Evolutionary conservation across 2,329 filamentous ascomycete species (phyloP).

Genomic region (Venturia effusa): DNA sequence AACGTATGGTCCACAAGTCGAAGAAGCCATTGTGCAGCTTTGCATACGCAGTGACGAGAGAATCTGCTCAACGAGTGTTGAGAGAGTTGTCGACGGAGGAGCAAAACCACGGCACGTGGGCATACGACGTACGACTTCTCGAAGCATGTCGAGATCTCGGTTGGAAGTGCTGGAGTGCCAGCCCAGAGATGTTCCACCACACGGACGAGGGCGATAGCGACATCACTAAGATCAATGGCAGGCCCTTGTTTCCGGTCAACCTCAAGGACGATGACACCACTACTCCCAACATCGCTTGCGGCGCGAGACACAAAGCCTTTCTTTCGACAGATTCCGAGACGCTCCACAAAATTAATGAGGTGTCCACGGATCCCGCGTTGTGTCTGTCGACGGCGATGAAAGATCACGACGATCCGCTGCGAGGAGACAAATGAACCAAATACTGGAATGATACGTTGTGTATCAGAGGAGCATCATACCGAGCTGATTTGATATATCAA

Average conservation of each 20-base stretch:
- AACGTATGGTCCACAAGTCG: conserved; percentile 24
- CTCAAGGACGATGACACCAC: conserved; percentile 4
- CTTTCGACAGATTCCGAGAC: conserved; percentile 17
- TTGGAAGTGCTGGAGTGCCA: conserved; percentile 25
- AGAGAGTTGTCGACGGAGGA: conserved; percentile 19
- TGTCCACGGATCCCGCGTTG: conserved; percentile 18
- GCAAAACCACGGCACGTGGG: conserved; percentile 29
- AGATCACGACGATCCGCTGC: background rate
- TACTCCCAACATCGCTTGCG: conserved; percentile 24
- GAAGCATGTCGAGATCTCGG: conserved; percentile 26
- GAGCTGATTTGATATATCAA: background rate
- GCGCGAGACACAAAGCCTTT: conserved; percentile 19
- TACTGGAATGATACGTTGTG: background rate
- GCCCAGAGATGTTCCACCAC: conserved; percentile 32
- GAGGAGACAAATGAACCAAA: background rate
- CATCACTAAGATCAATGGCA: conserved; percentile 20
- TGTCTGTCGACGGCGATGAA: conserved; percentile 18
- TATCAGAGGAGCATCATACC: background rate
- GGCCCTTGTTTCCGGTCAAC: conserved; percentile 12
- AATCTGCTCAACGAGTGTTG: conserved; percentile 22
- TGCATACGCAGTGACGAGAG: conserved; percentile 27
- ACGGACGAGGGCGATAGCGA: conserved; percentile 19
- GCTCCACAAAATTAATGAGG: conserved; percentile 19
- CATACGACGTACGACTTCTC: conserved; percentile 28
- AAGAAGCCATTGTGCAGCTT: conserved; percentile 30